phyloP scores from a whole-genome alignment of 768 basidiomycete species.

The Naganishia vaughanmartiniae region DNA sequence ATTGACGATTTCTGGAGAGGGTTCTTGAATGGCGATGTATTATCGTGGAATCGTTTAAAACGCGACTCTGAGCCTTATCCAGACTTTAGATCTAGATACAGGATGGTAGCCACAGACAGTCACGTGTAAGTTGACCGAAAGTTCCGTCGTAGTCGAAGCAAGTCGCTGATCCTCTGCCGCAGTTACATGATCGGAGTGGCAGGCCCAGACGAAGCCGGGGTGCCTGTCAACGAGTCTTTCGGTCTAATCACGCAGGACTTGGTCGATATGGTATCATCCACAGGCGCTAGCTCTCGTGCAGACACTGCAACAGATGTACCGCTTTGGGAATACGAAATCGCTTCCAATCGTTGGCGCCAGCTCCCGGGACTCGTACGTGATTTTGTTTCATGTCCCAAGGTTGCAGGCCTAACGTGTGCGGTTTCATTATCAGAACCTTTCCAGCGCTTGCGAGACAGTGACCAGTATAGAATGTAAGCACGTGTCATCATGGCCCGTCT shows the following conservation, averaged over 20 bases:
- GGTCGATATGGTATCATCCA: slow-evolving; percentile 5
- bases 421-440: background rate
- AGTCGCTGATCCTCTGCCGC: too few species aligned
- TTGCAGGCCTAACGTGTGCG: background rate
- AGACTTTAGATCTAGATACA: background rate
- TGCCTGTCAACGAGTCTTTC: slow-evolving; percentile 12
- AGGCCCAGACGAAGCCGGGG: background rate
- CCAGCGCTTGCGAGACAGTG: background rate
- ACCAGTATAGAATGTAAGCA: slow-evolving; percentile 1
- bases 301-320: background rate
- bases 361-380: background rate
- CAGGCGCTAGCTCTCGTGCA: background rate
- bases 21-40: background rate
- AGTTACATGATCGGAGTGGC: slow-evolving; percentile 6
- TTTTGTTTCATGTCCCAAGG: background rate
- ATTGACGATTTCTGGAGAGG: slow-evolving; percentile 24
- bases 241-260: slow-evolving; percentile 6
- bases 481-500: too few species aligned
- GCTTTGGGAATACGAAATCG: slow-evolving; percentile 13
- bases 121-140: background rate
- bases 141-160: background rate
- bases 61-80: slow-evolving; percentile 1
- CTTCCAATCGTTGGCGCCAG: background rate
- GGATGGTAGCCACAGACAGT: background rate
- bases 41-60: background rate